Conservation (phyloP, 2,329 filamentous ascomycete genomes). For the Colletotrichum tamarilloi region DNA sequence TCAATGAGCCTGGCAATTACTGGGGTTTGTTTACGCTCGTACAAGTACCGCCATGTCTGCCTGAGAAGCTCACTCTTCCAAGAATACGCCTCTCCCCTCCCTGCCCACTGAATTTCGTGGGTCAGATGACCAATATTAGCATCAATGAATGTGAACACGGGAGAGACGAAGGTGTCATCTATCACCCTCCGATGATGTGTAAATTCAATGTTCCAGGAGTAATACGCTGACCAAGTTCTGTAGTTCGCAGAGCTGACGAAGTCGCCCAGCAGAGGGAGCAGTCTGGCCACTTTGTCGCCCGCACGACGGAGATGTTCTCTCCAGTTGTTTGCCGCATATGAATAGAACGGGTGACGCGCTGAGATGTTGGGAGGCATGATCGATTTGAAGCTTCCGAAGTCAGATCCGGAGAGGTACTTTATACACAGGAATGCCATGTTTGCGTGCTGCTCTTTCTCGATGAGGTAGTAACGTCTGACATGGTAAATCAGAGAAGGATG, state of each 20-base stretch:
- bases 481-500: slow-evolving; percentile 27
- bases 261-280: slow-evolving; percentile 24
- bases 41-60: not conserved
- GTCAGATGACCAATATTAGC: slow-evolving; percentile 1
- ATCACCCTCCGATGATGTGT: not conserved
- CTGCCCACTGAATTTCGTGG: not conserved
- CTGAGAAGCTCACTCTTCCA: not conserved
- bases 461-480: slow-evolving; percentile 26
- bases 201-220: not conserved
- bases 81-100: not conserved
- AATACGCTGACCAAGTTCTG: slow-evolving; percentile 33
- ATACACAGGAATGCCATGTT: slow-evolving; percentile 38
- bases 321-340: slow-evolving; percentile 36
- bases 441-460: slow-evolving; percentile 29
- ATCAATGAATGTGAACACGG: not conserved
- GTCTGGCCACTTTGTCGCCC: slow-evolving; percentile 12
- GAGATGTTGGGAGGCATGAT: not conserved
- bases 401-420: slow-evolving; percentile 34
- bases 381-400: not conserved
- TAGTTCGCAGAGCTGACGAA: slow-evolving; percentile 33
- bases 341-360: slow-evolving; percentile 32
- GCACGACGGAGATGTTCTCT: slow-evolving; percentile 25
- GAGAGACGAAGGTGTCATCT: not conserved
- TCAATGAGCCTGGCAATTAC: not conserved
- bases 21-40: not conserved